Conservation (phyloP, 768 basidiomycete species). For the Tulasnella calospora region DNA sequence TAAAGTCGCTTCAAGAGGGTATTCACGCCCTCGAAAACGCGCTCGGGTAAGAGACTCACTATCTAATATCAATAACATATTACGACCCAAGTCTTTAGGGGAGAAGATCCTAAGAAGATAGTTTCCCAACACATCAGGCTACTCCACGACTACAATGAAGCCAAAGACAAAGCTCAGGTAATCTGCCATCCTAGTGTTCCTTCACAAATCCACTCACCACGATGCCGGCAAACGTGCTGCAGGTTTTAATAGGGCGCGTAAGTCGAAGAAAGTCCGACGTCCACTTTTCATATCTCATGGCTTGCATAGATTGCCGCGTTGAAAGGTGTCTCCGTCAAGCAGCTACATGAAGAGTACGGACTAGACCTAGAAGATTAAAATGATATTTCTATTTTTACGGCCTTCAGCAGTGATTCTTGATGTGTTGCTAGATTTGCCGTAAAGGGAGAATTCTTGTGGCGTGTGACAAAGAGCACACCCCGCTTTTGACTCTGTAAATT, state of each 20-base stretch:
- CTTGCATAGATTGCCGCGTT: conserved; percentile 59
- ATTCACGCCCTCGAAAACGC: neutral
- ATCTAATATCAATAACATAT: neutral
- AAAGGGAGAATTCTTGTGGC: neutral
- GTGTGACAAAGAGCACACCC: neutral
- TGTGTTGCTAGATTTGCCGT: neutral
- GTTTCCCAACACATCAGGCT: conserved; percentile 65
- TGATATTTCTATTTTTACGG: neutral
- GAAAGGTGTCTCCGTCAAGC: conserved; percentile 62
- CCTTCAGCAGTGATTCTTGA: too few relatives aligned
- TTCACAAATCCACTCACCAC: neutral
- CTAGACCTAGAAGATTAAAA: conserved; percentile 53
- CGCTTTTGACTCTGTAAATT: neutral
- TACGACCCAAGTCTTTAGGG: conserved; percentile 33
- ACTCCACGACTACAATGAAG: conserved; percentile 72
- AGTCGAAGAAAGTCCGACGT: neutral
- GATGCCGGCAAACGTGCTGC: neutral
- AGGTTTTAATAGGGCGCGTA: conserved; percentile 6
- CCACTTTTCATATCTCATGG: neutral
- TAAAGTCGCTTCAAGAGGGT: neutral
- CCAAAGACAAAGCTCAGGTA: conserved; percentile 79
- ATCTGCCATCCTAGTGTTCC: neutral
- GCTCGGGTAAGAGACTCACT: neutral
- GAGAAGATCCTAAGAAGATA: conserved; percentile 52
- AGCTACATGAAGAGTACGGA: conserved; percentile 68